Base-by-base conservation (phyloP, 495 filamentous ascomycete species). In the Ascobolus immersus region DNA sequence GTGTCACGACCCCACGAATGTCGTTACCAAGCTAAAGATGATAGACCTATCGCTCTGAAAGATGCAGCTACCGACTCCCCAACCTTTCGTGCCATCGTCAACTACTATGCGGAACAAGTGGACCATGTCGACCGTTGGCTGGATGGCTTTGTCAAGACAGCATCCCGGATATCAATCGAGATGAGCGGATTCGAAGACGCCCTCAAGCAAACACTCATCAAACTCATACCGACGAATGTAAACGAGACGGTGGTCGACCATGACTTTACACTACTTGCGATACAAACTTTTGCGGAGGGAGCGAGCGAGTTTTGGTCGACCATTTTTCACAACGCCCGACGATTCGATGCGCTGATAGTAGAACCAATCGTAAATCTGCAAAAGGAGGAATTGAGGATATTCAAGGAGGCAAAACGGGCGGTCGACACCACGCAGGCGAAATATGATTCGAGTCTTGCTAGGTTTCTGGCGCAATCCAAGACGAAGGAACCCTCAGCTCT, bases 1-100 rank as follows among this genome's bases (percentile, higher is more conserved):
- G n/a, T n/a, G n/a, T n/a, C n/a, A n/a, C n/a, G n/a, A n/a, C n/a
- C n/a, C n/a, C n/a, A n/a, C n/a, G n/a, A n/a, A n/a, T n/a, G n/a
- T n/a, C n/a, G n/a, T 32, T 32, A 9, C 28, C 18, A n/a, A 32
- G 10, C 12, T 9, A 27, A n/a, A 15, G 17, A 21, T 22, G 11
- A 12, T 36, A 76, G 71, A 33, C 84, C 86, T n/a, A 89, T 94
- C 19, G 65, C 68, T 29, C 63, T 92, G 36, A 81, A 77, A 59
- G 86, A 96, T 64, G 86, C 86, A 30, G 76, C 81, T 19, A 72
- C 93, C 54, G 86, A 96, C 54, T 86, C 78, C 2, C 86, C 86
- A 15, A 89, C 82, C 23, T 96, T 94, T 53, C 74, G 86, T 39
- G 76, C 81, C 21, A 77, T 78, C 9, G 69, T 81, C 36, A 55